Evolutionary conservation across 371 early-diverging fungal genomes (phyloP).

Genomic region (Capniomyces stellatus): DNA sequence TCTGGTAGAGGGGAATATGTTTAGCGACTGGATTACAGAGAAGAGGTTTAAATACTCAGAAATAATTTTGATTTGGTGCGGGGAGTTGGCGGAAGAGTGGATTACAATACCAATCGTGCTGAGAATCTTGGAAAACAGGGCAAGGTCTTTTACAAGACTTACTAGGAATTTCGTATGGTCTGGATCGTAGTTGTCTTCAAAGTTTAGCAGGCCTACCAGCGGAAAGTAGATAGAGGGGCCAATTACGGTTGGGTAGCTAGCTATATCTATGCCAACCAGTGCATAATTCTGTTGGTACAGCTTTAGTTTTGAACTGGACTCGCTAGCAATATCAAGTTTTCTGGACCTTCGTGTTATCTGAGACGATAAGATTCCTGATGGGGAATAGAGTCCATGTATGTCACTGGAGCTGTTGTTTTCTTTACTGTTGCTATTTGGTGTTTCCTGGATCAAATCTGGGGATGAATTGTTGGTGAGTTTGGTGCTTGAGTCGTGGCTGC

Average conservation of each 20-base stretch:
- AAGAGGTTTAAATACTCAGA: neutral
- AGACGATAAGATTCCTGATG: no score
- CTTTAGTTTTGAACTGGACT: neutral
- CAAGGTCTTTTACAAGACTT: neutral
- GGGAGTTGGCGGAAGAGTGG: neutral
- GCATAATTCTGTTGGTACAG: neutral
- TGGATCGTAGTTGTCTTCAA: neutral
- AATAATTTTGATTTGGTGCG: slow-evolving; percentile 2
- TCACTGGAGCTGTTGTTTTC: no score
- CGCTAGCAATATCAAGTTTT: neutral
- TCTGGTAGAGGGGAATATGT: neutral
- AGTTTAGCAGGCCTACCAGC: neutral
- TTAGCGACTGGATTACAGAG: neutral
- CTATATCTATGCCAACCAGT: neutral
- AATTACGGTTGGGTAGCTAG: neutral
- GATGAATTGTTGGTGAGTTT: no score
- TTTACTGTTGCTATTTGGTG: no score
- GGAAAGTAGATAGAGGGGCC: neutral
- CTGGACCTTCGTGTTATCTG: neutral
- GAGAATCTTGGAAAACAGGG: neutral
- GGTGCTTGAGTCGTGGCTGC: no score
- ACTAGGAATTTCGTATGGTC: neutral
- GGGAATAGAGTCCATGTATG: no score
- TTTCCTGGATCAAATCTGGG: no score
- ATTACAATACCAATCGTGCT: neutral